Conservation (phyloP, 805 yeast genomes). For the Kregervanrija fluxuum region DNA sequence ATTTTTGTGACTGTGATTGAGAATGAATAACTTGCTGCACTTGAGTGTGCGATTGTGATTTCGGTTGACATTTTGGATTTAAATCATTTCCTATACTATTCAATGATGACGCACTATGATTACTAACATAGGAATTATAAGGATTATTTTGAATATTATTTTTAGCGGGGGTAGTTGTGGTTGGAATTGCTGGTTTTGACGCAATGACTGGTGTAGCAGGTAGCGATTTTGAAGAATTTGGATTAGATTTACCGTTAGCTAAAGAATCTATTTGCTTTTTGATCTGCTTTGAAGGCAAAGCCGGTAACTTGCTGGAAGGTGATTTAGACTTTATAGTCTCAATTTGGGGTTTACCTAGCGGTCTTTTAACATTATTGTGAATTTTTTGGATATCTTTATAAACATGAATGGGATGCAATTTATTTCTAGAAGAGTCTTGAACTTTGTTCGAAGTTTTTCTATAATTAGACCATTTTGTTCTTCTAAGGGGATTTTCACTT, state of each 20-base stretch:
- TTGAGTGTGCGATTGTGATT: too few relatives aligned
- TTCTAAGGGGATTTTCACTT: slow-evolving; percentile 20
- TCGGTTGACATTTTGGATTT: too few relatives aligned
- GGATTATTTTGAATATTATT: too few relatives aligned
- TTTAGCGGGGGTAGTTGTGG: neutral
- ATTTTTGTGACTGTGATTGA: too few relatives aligned
- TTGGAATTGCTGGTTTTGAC: slow-evolving; percentile 10
- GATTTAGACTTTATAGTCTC: slow-evolving; percentile 7
- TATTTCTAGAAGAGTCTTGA: neutral
- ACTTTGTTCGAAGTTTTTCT: slow-evolving; percentile 18
- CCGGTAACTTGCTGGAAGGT: slow-evolving; percentile 9
- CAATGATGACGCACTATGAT: too few relatives aligned
- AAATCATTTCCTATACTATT: too few relatives aligned
- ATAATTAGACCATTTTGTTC: slow-evolving; percentile 46
- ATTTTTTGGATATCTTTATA: slow-evolving; percentile 12
- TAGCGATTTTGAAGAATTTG: too few relatives aligned
- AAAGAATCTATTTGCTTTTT: neutral
- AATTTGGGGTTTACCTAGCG: slow-evolving; percentile 4
- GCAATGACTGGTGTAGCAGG: neutral
- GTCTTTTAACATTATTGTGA: slow-evolving; percentile 8
- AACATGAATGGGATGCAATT: slow-evolving; percentile 6
- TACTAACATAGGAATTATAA: too few relatives aligned
- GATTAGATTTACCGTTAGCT: neutral
- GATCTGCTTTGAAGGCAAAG: slow-evolving; percentile 4
- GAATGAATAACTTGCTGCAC: too few relatives aligned